phyloP scores from a whole-genome alignment of 768 basidiomycete genomes.

The Agaricus bisporus region DNA sequence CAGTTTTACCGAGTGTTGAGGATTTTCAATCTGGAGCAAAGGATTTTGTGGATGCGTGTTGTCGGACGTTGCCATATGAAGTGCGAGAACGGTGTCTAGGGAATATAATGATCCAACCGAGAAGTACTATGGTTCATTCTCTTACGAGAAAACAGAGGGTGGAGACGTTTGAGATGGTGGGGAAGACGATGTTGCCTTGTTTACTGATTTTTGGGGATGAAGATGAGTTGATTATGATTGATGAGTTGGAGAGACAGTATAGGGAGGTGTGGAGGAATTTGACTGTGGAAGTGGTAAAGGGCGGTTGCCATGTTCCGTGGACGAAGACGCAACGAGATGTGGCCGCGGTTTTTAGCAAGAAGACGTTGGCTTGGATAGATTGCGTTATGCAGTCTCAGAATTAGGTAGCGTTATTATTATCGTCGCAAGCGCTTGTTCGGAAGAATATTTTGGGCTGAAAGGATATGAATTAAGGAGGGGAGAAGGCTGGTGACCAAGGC shows the following conservation, averaged over 20 bases:
- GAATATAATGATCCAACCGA: conserved; percentile 1
- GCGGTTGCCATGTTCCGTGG: not conserved
- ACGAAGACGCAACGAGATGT: not conserved
- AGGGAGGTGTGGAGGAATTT: not conserved
- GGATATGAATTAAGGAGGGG: not conserved
- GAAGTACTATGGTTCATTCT: not conserved
- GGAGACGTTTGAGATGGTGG: not conserved
- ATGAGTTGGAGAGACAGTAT: not conserved
- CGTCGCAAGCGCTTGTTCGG: not conserved
- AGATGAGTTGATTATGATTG: not conserved
- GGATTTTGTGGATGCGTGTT: not conserved
- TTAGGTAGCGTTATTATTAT: not conserved
- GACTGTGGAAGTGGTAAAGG: conserved; percentile 2
- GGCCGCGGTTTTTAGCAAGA: not conserved
- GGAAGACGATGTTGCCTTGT: not conserved
- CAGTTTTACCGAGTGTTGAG: not conserved
- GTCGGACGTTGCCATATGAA: not conserved
- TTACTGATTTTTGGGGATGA: conserved; percentile 1
- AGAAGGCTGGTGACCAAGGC: conserved; percentile 4
- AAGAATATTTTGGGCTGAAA: not conserved
- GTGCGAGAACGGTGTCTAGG: not conserved
- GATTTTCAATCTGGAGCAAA: not conserved
- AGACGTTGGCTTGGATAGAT: conserved; percentile 1
- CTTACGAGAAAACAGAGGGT: not conserved
- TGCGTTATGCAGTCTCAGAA: not conserved